Conservation (phyloP, 257 asterid genomes). For the Ilex aquifolium region DNA sequence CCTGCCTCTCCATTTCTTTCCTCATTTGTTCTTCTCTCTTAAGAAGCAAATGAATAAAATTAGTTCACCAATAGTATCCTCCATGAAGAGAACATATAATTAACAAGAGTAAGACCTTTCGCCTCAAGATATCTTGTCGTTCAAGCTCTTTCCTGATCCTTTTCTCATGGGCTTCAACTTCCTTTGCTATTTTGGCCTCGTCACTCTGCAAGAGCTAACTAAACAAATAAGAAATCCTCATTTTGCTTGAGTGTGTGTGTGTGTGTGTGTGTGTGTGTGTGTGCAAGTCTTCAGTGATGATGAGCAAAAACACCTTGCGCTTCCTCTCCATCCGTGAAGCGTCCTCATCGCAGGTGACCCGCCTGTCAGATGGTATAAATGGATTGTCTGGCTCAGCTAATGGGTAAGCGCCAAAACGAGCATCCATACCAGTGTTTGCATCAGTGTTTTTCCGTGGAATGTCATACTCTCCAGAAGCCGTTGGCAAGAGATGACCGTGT, state of each 20-base stretch:
- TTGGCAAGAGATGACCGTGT: constrained; percentile 42
- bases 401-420: constrained; percentile 40
- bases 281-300: not conserved
- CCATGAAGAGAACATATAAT: not conserved
- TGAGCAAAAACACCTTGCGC: constrained; percentile 52
- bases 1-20: constrained; percentile 89
- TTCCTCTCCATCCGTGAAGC: constrained; percentile 55
- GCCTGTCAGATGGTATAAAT: constrained; percentile 47
- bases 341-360: constrained; percentile 44
- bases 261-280: too few relatives aligned
- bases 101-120: constrained; percentile 40
- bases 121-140: constrained; percentile 67
- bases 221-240: constrained; percentile 3
- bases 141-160: constrained; percentile 80
- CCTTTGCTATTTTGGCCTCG: constrained; percentile 80
- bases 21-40: constrained; percentile 84
- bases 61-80: not conserved
- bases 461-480: constrained; percentile 50
- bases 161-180: constrained; percentile 82
- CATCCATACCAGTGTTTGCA: constrained; percentile 33
- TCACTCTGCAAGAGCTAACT: constrained; percentile 44
- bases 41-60: constrained; percentile 11
- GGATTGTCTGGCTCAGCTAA: constrained; percentile 32
- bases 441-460: constrained; percentile 30
- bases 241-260: not conserved